Evolutionary conservation across 2,329 filamentous ascomycete species (phyloP), one percentile per base, ranked within the genome.

Genomic region (Epichloe bromicola): DNA sequence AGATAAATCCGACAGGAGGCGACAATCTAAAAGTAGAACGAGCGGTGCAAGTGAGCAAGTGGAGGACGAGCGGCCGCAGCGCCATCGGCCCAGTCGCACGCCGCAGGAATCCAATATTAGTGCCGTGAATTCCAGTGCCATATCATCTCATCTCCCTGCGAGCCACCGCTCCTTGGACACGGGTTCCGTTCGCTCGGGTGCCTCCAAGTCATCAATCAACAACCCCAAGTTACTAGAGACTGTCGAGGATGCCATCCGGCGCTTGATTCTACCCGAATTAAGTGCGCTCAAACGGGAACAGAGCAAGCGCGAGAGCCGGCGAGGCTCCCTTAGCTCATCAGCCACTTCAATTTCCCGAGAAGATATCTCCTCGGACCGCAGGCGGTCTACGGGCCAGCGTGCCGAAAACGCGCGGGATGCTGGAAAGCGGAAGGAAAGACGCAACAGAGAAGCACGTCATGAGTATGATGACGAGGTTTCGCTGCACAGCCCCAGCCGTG

Each of bases 241-340:
- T 0, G 90, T 96, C 3, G 90, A 96, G 68, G 89, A 95, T 68
- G 89, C 89, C 14, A 95, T 96, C 61, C 83, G 88, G 55, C 80
- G 89, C 46, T 75, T 95, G 47, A 95, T 96, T 49, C 70, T 98
- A 3, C 93, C 93, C 0, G 91, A 98, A 66, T 74, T 98, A 43
- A 91, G 88, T 59, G 88, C 89, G 10, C 73, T 98, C 50, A 96
- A 95, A 66, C 82, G 90, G 60, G 89, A 95, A 62, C 86, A 91
- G 64, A 90, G 87, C 65, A 84, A 85, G 56, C 81, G 84, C 55
- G 78, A 85, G 56, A 84, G 81, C 59, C 80, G 79, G 11, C 80
- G 79, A 51, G 83, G 82, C 52, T 90, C 86, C 34, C 62, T 75
- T 44, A 75, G 68, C 44, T 81, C 77, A 1, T 79, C 75, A 34